Evolutionary conservation across 306 rosid genomes (phyloP).

Genomic region (Malus sieversii): DNA sequence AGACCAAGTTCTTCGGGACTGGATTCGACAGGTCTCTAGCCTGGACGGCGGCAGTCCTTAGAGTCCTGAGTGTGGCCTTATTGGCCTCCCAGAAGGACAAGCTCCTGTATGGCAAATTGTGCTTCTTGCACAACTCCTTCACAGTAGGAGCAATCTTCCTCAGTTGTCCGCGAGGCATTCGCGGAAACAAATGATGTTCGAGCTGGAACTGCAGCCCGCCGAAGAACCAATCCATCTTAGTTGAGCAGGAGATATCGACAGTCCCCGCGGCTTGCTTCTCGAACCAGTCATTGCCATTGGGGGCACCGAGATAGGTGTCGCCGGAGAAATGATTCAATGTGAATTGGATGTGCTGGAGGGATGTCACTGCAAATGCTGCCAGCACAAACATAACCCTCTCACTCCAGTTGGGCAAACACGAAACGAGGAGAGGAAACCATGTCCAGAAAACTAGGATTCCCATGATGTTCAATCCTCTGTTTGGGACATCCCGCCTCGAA

Average conservation of each 20-base stretch:
- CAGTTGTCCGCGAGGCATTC: constrained; percentile 41
- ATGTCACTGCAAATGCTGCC: constrained; percentile 26
- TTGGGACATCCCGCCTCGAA: constrained; percentile 11
- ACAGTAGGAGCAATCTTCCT: constrained; percentile 36
- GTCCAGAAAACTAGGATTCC: constrained; percentile 34
- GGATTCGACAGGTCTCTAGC: constrained; percentile 36
- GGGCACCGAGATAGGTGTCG: constrained; percentile 33
- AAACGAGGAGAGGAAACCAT: constrained; percentile 29
- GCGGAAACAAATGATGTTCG: constrained; percentile 45
- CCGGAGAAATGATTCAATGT: constrained; percentile 47
- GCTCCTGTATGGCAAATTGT: constrained; percentile 40
- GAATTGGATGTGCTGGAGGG: constrained; percentile 42
- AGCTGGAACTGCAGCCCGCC: constrained; percentile 51
- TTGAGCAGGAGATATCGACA: constrained; percentile 35
- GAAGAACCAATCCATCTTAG: constrained; percentile 40
- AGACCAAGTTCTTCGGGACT: constrained; percentile 36
- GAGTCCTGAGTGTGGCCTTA: constrained; percentile 27
- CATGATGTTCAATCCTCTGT: constrained; percentile 20
- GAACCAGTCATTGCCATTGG: constrained; percentile 35
- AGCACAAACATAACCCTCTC: constrained; percentile 30
- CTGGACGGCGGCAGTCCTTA: constrained; percentile 40
- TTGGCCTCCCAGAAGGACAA: constrained; percentile 43
- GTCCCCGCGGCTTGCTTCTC: constrained; percentile 50
- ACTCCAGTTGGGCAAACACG: constrained; percentile 20
- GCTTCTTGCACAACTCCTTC: constrained; percentile 39